These are phyloP conservation scores for Sphaerostilbella broomeana DNA, from an alignment of 2,329 filamentous ascomycete species.

Conservation along the genomic window DNA sequence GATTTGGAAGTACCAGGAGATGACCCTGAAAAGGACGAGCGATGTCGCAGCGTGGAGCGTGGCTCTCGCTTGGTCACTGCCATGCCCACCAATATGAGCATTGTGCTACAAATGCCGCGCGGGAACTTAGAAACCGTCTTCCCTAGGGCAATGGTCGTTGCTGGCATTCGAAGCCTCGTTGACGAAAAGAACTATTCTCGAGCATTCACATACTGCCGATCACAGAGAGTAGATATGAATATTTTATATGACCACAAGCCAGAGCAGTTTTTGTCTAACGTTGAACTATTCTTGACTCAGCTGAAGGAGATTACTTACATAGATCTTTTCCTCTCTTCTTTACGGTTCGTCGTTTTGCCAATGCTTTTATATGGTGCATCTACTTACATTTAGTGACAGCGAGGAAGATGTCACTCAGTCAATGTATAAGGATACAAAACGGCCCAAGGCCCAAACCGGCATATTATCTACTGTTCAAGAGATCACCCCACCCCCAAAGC, in stretches of 20 bases:
- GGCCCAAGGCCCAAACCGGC: conserved; percentile 18
- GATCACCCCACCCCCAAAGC: conserved; percentile 13
- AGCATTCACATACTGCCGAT: conserved; percentile 83
- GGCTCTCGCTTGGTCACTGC: conserved; percentile 82
- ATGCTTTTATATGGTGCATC: conserved; percentile 20
- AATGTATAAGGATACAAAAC: conserved; percentile 84
- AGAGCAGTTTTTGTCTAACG: conserved; percentile 70
- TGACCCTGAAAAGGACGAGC: conserved; percentile 84
- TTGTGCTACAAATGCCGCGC: conserved; percentile 90
- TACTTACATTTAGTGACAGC: conserved; percentile 31
- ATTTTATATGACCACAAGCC: conserved; percentile 93
- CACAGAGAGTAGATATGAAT: conserved; percentile 95
- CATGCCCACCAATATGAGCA: conserved; percentile 77
- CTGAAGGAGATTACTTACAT: conserved; percentile 75
- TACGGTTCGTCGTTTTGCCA: conserved; percentile 51
- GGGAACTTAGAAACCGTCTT: conserved; percentile 95
- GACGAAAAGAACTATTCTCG: conserved; percentile 72
- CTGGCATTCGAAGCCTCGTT: conserved; percentile 77
- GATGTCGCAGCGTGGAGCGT: conserved; percentile 86
- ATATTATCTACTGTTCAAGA: conserved; percentile 12
- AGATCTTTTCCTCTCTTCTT: conserved; percentile 82
- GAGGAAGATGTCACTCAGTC: conserved; percentile 91
- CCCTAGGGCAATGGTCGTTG: conserved; percentile 84
- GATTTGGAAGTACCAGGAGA: conserved; percentile 78
- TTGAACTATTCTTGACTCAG: conserved; percentile 75